Conservation (phyloP, 352 stramenopile species). For the Phytophthora idaei region DNA sequence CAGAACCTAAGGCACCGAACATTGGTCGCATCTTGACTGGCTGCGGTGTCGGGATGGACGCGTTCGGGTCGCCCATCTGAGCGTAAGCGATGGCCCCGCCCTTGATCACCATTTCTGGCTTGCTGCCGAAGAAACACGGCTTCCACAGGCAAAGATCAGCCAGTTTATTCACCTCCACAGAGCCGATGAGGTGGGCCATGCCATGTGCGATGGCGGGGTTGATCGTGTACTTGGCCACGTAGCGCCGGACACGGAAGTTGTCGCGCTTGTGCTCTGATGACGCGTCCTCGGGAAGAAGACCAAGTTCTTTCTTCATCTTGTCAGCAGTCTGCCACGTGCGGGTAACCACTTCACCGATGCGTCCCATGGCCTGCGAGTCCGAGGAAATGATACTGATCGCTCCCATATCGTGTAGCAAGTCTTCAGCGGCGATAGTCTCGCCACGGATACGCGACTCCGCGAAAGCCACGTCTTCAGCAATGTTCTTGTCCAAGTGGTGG, state of each 20-base stretch:
- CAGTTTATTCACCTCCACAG: constrained; percentile 92
- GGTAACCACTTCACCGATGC: constrained; percentile 96
- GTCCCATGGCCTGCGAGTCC: constrained; percentile 97
- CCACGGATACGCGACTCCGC: constrained; percentile 97
- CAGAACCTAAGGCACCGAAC: constrained; percentile 85
- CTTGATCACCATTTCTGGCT: constrained; percentile 97
- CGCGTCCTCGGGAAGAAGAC: constrained; percentile 87
- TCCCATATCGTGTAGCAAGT: constrained; percentile 97
- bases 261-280: constrained; percentile 68
- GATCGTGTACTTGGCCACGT: constrained; percentile 98
- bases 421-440: constrained; percentile 97
- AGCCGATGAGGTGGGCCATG: constrained; percentile 96
- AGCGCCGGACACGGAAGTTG: constrained; percentile 96
- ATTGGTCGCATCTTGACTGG: constrained; percentile 96
- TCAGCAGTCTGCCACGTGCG: constrained; percentile 98
- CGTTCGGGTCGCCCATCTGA: constrained; percentile 98
- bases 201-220: constrained; percentile 97
- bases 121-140: constrained; percentile 94
- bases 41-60: constrained; percentile 96
- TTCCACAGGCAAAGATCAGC: constrained; percentile 97
- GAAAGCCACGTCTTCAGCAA: constrained; percentile 97
- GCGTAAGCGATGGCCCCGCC: constrained; percentile 93
- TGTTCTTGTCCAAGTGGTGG: constrained; percentile 96
- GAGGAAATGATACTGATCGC: constrained; percentile 97
- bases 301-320: constrained; percentile 97